Base-by-base conservation (phyloP, 2,329 filamentous ascomycete species). In the Alternaria sp. region DNA sequence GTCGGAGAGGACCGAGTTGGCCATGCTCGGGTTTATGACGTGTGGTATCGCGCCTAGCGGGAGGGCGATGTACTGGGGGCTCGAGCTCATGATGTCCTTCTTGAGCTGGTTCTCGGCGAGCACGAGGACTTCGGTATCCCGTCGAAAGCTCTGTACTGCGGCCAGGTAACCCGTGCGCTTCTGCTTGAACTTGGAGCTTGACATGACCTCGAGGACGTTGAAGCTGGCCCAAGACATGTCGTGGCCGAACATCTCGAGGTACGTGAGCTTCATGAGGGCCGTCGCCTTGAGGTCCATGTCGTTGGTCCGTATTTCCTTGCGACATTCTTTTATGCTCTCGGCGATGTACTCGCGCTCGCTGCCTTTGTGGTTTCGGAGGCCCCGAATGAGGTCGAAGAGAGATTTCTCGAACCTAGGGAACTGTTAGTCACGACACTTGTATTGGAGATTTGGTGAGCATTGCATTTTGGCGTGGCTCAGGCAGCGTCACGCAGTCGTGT, bases 221-320 rank as follows among this genome's bases (percentile, higher is more conserved):
- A 99, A 99, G 12, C 94, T 94, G 5, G 96, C 96, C 96, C 96
- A 99, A 4, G 95, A 97, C 96, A 99, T 99, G 82, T 98, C 96
- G 79, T 98, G 92, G 14, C 96, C 96, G 72, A 98, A 94, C 96
- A 99, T 99, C 80, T 99, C 96, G 70, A 99, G 88, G 80, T 99
- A 99, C 57, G 97, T 91, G 73, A 99, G 87, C 84, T 99, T 99
- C 76, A 99, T 85, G 58, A 99, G 87, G 49, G 96, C 96, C 33
- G 94, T 98, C 20, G 96, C 94, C 85, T 99, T 99, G 82, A 97
- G 87, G 83, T 98, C 94, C 92, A 97, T 96, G 81, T 99, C 96
- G 82, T 95, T 92, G 71, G 92, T 92, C 78, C 91, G 91, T 78
- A 98, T 93, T 82, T 99, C 96, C 76, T 90, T 86, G 74, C 94